Percentiles rank a stretch among this genome's conserved stretches.
Evolutionary conservation across 441 rosid species (phyloP).

Genomic region (Adansonia rubrostipa): DNA sequence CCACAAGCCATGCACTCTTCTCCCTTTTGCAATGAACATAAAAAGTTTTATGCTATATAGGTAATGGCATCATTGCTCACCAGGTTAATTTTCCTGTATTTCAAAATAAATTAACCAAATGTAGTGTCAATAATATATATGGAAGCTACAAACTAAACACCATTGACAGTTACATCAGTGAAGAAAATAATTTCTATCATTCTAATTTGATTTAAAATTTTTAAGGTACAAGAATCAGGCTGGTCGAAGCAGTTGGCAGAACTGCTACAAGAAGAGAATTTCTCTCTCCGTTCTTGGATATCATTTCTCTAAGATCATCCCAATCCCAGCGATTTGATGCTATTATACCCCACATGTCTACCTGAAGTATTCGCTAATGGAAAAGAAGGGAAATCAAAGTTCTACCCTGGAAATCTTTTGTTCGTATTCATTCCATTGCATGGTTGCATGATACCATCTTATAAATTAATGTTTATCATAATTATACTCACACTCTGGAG

Average conservation of each 20-base stretch:
- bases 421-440: neutral
- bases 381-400: neutral
- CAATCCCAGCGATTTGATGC: conserved; percentile 70
- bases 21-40: conserved; percentile 68
- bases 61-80: conserved; percentile 39
- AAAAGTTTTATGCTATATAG: conserved; percentile 69
- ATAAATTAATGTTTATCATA: no score
- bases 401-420: neutral
- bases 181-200: neutral
- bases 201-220: neutral
- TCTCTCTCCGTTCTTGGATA: conserved; percentile 45
- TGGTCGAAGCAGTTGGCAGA: conserved; percentile 58
- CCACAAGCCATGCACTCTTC: conserved; percentile 85
- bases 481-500: neutral
- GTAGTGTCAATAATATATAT: neutral
- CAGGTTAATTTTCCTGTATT: conserved; percentile 38
- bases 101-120: neutral
- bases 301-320: conserved; percentile 41
- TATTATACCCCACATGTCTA: conserved; percentile 54
- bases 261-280: conserved; percentile 54
- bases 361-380: conserved; percentile 60
- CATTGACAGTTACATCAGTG: neutral
- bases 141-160: neutral
- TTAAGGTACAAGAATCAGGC: conserved; percentile 53
- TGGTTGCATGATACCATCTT: no score